phyloP scores from a whole-genome alignment of 345 rosid genomes.

The Linum tenue region DNA sequence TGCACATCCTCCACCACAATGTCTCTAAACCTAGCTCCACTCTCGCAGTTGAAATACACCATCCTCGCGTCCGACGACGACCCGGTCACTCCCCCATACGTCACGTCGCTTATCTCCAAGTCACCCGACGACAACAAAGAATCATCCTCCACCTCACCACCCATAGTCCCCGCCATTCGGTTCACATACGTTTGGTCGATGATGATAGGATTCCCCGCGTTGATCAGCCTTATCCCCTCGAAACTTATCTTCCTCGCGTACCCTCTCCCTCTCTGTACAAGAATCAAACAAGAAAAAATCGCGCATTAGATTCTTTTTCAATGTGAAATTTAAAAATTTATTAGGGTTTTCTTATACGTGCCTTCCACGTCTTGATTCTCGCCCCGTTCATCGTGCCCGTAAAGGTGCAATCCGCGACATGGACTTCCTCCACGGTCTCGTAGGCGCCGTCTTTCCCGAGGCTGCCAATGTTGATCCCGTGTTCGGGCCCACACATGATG shows the following conservation, averaged over 20 bases:
- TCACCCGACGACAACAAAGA: not conserved
- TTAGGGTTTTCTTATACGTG: no score
- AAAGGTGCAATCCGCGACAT: conserved; percentile 13
- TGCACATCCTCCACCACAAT: not conserved
- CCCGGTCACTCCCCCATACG: not conserved
- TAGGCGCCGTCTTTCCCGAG: conserved; percentile 9
- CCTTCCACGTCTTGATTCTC: conserved; percentile 28
- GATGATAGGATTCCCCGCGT: conserved; percentile 15
- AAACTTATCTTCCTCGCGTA: conserved; percentile 16
- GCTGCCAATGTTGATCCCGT: conserved; percentile 21
- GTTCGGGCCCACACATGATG: conserved; percentile 3
- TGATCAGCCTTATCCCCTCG: conserved; percentile 10
- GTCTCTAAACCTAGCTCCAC: not conserved
- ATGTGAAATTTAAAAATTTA: no score
- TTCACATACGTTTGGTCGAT: conserved; percentile 16
- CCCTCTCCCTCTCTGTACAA: conserved; percentile 8
- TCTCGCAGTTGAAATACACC: not conserved
- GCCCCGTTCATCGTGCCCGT: conserved; percentile 10
- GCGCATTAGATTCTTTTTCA: no score
- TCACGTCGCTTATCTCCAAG: not conserved
- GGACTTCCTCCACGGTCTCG: conserved; percentile 11
- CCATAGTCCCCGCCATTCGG: not conserved
- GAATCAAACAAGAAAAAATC: no score
- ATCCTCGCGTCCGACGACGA: not conserved
- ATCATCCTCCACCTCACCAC: not conserved